Conservation (phyloP, 345 rosid species). For the Camelina neglecta region DNA sequence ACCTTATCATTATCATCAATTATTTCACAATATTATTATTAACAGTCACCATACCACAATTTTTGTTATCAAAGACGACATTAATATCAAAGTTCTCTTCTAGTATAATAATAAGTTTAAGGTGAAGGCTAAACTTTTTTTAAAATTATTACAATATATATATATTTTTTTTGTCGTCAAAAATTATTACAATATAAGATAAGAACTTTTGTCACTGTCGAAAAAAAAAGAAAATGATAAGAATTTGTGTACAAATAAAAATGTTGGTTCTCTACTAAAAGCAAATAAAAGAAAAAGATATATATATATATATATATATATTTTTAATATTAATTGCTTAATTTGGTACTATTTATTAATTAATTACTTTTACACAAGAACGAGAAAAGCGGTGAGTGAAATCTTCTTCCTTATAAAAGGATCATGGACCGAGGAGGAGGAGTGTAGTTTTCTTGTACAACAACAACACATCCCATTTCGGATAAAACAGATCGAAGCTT, state of each 20-base stretch:
- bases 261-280: not conserved
- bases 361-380: not conserved
- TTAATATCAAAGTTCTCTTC: no score
- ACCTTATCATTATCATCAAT: conserved; percentile 1
- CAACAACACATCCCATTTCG: conserved; percentile 9
- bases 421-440: not conserved
- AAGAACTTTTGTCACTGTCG: not conserved
- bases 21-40: not conserved
- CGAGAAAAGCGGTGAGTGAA: conserved; percentile 30
- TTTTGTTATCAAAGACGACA: not conserved
- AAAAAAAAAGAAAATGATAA: not conserved
- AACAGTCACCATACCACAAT: not conserved
- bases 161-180: no score
- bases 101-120: no score
- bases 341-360: not conserved
- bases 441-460: conserved; percentile 31
- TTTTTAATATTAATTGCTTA: not conserved
- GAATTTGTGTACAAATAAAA: conserved; percentile 1
- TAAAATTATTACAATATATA: no score
- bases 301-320: not conserved
- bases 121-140: not conserved
- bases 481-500: not conserved
- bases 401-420: conserved; percentile 33
- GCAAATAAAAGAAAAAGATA: not conserved
- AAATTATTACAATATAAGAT: not conserved